Evolutionary conservation across 2,329 filamentous ascomycete genomes (phyloP), one percentile per base, ranked within the genome.

Genomic region (Phoma sp.): DNA sequence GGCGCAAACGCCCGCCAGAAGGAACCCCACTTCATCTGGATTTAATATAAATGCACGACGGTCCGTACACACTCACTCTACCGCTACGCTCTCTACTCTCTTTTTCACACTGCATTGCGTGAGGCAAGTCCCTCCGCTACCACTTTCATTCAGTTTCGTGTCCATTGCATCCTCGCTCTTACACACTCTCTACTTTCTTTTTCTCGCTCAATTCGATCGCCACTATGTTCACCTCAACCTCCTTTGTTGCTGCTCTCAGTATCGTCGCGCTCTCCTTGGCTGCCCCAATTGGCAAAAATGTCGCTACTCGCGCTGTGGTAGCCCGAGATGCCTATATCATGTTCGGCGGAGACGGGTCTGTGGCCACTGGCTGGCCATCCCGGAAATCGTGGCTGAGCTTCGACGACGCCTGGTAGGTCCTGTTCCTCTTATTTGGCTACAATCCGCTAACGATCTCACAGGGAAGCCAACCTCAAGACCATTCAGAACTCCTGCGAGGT

Each of bases 401-500:
- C 55, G 71, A 75, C 36, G 51, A 61, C 7, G 68, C 75, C 32
- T 71, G 66, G 73, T 75, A 57, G 9, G 56, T 51, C 10, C 4
- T 2, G 12, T 6, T 9, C 37, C 12, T 7, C 15, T 22, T 15
- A 19, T 21, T 10, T 29, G 1, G 31, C 51, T 58, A 15, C 36
- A 45, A 12, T 3, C 38, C 6, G 7, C 55, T 62, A 10, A 62
- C 44, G 5, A 6, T 6, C 17, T 40, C n/a, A 31, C 47, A 77
- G 72, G 65, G 39, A 55, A 1, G 64, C 66, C 45, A 80, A 78
- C 57, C 62, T 65, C 39, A 48, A 63, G 17, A 68, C 67, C 43
- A 76, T 80, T 57, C 61, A 63, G 21, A 54, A 54, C 21, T 76
- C 75, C 15, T 80, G 77, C 68, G 57, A 63, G 13, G 63, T 71